A percentile compares a stretch with the other conserved stretches of the same genome.
phyloP scores from a whole-genome alignment of 164 flowering plant species.

The Kingdonia uniflora region DNA sequence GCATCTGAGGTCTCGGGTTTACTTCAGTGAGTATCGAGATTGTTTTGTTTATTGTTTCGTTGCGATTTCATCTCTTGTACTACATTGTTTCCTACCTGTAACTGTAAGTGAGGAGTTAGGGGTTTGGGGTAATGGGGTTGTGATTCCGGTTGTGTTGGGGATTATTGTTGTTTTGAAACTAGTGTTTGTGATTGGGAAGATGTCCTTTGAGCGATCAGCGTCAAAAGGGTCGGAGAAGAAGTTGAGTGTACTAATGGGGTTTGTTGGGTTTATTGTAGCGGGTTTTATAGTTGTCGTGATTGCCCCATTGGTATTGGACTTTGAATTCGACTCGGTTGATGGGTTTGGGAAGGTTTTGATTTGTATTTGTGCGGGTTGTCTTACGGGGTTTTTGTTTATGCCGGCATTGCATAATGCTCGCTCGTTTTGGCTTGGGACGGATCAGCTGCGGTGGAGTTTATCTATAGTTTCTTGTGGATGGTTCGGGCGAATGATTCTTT shows the following conservation, averaged over 20 bases:
- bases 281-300: constrained; percentile 22
- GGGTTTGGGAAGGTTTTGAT: constrained; percentile 38
- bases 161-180: constrained; percentile 27
- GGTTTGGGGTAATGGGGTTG: constrained; percentile 33
- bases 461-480: constrained; percentile 59
- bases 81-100: constrained; percentile 28
- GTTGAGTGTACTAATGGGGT: constrained; percentile 45
- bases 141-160: constrained; percentile 47
- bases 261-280: constrained; percentile 47
- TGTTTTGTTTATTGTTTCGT: constrained; percentile 31
- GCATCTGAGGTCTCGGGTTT: constrained; percentile 53
- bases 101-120: constrained; percentile 24
- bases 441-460: constrained; percentile 69
- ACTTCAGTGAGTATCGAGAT: constrained; percentile 33
- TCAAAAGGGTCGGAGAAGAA: constrained; percentile 71
- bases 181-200: constrained; percentile 24
- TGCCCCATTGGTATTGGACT: constrained; percentile 33
- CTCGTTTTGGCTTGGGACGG: constrained; percentile 91
- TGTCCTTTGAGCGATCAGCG: constrained; percentile 64
- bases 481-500: constrained; percentile 45
- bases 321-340: constrained; percentile 41
- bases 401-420: constrained; percentile 54
- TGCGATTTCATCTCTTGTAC: constrained; percentile 33
- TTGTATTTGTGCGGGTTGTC: constrained; percentile 41
- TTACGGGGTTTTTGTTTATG: constrained; percentile 48